Evolutionary conservation across 2,329 filamentous ascomycete genomes (phyloP).

Genomic region (Pseudogymnoascus sp.): DNA sequence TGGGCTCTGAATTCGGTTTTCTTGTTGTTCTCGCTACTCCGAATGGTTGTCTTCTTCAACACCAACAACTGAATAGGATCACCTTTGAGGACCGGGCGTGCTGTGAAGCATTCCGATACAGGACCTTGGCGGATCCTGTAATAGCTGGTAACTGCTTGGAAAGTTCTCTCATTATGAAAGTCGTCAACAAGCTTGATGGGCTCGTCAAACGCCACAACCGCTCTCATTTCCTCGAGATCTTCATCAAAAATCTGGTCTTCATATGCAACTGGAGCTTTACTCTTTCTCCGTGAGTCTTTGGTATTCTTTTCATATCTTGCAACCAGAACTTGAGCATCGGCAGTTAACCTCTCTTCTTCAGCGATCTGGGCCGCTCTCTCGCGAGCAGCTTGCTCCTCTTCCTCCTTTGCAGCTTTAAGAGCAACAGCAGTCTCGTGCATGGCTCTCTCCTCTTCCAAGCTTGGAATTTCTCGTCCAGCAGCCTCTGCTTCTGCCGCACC

Average conservation of each 20-base stretch:
- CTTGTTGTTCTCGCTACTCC: conserved; percentile 47
- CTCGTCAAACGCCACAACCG: conserved; percentile 57
- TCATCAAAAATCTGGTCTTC: conserved; percentile 35
- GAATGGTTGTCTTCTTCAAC: conserved; percentile 63
- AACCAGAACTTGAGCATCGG: conserved; percentile 63
- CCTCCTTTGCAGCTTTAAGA: conserved; percentile 45
- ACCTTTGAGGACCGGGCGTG: conserved; percentile 57
- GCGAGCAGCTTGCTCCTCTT: conserved; percentile 38
- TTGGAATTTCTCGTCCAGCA: conserved; percentile 69
- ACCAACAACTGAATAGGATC: conserved; percentile 54
- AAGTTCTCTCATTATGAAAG: conserved; percentile 56
- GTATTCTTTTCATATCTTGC: conserved; percentile 54
- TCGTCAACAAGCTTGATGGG: conserved; percentile 56
- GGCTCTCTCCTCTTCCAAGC: conserved; percentile 81
- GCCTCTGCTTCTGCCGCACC: conserved; percentile 75
- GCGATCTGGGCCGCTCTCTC: conserved; percentile 49
- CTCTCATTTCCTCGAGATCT: conserved; percentile 28
- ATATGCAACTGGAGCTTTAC: conserved; percentile 33
- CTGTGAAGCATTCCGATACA: conserved; percentile 62
- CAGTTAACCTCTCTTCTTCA: conserved; percentile 50
- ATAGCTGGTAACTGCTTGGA: conserved; percentile 65
- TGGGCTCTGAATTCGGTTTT: conserved; percentile 63
- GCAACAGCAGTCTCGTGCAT: conserved; percentile 69
- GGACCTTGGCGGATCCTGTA: conserved; percentile 58
- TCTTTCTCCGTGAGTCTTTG: conserved; percentile 58